Base-by-base conservation (phyloP, 257 asterid species). In the Cordia subcordata region DNA sequence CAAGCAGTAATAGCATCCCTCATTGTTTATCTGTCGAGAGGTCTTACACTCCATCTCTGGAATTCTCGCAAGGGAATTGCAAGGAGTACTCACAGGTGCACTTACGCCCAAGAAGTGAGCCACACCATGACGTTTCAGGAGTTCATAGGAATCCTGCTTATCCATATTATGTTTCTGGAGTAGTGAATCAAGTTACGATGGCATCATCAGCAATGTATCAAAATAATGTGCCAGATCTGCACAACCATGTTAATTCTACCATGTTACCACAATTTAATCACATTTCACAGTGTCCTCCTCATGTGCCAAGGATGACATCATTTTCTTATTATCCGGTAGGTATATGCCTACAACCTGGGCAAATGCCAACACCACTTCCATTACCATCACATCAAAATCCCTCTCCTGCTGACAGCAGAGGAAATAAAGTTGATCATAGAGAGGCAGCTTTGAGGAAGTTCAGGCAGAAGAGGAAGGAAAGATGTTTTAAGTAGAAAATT, bases 401-500 rank as follows among this genome's bases (percentile, higher is more conserved):
- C 10, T 27, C 83, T 8, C 18, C 78, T 5, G 73, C 66, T 53
- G 94, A 77, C 54, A 85, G 76, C 55, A 75, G 68, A 13, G 20
- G 52, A 23, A 77, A 64, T 64, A 86, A 79, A 72, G 65, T 74
- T 21, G 91, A 83, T 52, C 87, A 91, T 15, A 81, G 99, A 74
- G 94, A 83, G 85, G 97, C 90, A 8, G 99, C 99, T 10, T 70
- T 93, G 75, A 66, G 82, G 75, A 93, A 93, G 82, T 93, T 93
- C 74, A 83, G 95, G 68, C 94, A 85, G 73, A 93, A 89, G 68
- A 79, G 96, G 46, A 89, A 93, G 72, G 97, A 87, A 35, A 81
- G 99, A 62, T 93, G 97, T 66, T 93, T 86, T 71, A 91, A 89
- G 81, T 89, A 93, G 79, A 93, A 85, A 78, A 81, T 89, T 56